Evolutionary conservation across 2,329 filamentous ascomycete species (phyloP).

Genomic region (Cercospora brassicicola): DNA sequence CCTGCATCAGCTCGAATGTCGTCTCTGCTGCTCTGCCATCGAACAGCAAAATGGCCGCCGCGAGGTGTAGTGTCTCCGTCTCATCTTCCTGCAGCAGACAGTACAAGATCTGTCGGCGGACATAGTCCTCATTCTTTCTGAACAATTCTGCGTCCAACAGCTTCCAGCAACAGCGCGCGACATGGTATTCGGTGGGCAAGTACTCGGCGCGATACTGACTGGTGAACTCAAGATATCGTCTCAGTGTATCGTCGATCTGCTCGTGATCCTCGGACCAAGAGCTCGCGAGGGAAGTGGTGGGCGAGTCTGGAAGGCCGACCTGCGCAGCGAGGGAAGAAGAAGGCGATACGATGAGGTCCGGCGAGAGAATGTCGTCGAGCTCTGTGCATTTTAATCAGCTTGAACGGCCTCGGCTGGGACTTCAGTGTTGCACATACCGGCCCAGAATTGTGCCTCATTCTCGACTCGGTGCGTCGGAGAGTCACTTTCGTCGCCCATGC

Average conservation of each 20-base stretch:
- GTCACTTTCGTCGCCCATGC: slow-evolving; percentile 61
- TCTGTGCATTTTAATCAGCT: slow-evolving; percentile 47
- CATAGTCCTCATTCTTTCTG: slow-evolving; percentile 73
- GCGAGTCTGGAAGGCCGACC: not conserved
- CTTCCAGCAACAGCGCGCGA: slow-evolving; percentile 75
- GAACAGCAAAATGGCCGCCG: slow-evolving; percentile 79
- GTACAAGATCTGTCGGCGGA: slow-evolving; percentile 88
- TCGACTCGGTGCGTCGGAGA: slow-evolving; percentile 59
- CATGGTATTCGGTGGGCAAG: slow-evolving; percentile 72
- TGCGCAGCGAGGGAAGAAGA: not conserved
- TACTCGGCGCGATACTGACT: slow-evolving; percentile 71
- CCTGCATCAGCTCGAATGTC: slow-evolving; percentile 83
- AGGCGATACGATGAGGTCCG: slow-evolving; percentile 1
- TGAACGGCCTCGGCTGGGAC: not conserved
- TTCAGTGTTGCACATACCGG: slow-evolving; percentile 57
- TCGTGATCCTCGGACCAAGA: slow-evolving; percentile 61
- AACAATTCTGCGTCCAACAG: slow-evolving; percentile 77
- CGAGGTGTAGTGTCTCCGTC: slow-evolving; percentile 72
- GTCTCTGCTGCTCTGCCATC: slow-evolving; percentile 77
- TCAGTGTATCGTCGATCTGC: slow-evolving; percentile 79
- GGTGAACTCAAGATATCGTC: slow-evolving; percentile 78
- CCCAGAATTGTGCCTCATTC: slow-evolving; percentile 85
- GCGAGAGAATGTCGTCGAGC: slow-evolving; percentile 62
- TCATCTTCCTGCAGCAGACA: slow-evolving; percentile 87
- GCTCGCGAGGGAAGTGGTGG: slow-evolving; percentile 35